Evolutionary conservation across 306 rosid species (phyloP).

Genomic region (Abrus precatorius): DNA sequence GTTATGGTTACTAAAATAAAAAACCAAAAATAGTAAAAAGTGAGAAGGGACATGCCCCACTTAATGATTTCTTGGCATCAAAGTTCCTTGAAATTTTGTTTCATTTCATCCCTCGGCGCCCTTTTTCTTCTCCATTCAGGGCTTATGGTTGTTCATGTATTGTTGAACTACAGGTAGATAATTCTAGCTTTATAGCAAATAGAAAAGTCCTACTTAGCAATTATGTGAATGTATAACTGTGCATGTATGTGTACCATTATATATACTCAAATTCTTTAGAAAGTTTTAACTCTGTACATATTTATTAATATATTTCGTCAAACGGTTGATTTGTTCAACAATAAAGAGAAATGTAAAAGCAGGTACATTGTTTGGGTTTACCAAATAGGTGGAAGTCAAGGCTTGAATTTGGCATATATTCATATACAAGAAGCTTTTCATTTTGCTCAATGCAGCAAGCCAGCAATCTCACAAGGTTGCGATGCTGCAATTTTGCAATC

Average conservation of each 20-base stretch:
- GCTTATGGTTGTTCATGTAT: neutral
- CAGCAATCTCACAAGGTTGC: slow-evolving; percentile 74
- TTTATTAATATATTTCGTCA: slow-evolving; percentile 9
- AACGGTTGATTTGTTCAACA: neutral
- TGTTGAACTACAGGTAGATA: neutral
- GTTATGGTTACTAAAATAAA: no score
- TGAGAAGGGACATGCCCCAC: no score
- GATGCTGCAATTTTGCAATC: slow-evolving; percentile 74
- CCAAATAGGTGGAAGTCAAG: slow-evolving; percentile 69
- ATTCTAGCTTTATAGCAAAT: neutral
- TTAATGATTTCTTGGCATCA: no score
- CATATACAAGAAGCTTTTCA: slow-evolving; percentile 76
- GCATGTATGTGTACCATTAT: neutral
- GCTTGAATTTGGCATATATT: slow-evolving; percentile 75
- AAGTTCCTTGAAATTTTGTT: no score
- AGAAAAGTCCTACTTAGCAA: neutral
- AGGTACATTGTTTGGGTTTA: slow-evolving; percentile 39
- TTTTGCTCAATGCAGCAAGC: slow-evolving; percentile 68
- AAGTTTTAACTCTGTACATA: neutral
- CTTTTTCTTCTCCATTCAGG: no score
- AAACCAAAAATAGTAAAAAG: no score
- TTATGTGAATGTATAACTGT: neutral
- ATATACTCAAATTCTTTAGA: neutral
- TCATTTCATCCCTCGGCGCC: no score
- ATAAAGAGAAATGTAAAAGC: neutral